Conservation (phyloP, 345 rosid species). For the Lenwebbia sp. region DNA sequence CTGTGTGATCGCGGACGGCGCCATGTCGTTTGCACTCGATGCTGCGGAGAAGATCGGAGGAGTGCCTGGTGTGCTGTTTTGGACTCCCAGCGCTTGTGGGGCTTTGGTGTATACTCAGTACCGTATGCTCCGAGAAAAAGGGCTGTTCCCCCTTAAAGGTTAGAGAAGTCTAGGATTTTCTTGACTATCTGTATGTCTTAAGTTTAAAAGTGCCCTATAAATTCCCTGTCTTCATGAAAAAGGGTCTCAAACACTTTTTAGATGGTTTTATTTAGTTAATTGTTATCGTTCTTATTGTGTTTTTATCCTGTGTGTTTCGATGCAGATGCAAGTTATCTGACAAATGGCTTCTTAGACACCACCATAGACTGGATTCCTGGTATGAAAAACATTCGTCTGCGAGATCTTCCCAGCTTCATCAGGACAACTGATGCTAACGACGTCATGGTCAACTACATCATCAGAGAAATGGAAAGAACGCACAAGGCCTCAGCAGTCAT, state of each 20-base stretch:
- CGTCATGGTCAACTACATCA: slow-evolving; percentile 18
- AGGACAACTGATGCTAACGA: slow-evolving; percentile 21
- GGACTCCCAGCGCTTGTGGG: slow-evolving; percentile 18
- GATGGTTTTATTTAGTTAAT: background rate
- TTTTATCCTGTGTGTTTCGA: background rate
- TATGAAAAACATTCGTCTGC: slow-evolving; percentile 20
- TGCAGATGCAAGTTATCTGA: slow-evolving; percentile 21
- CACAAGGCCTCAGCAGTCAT: slow-evolving; percentile 21
- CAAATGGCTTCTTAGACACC: slow-evolving; percentile 22
- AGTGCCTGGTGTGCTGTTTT: slow-evolving; percentile 8
- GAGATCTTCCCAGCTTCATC: slow-evolving; percentile 33
- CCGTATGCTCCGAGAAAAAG: slow-evolving; percentile 2
- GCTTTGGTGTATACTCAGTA: slow-evolving; percentile 5
- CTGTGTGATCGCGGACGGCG: slow-evolving; percentile 21
- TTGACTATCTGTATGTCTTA: background rate
- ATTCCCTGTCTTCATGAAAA: background rate
- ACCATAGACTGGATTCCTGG: slow-evolving; percentile 39
- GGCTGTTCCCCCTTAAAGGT: slow-evolving; percentile 20
- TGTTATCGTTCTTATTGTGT: background rate
- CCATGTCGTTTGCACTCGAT: slow-evolving; percentile 21
- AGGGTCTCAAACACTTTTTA: background rate
- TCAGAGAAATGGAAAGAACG: background rate
- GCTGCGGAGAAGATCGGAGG: slow-evolving; percentile 16
- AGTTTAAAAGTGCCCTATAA: background rate
- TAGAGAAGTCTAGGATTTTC: background rate